Evolutionary conservation across 768 basidiomycete genomes (phyloP).

Genomic region (Pleurotus citrinopileatus): DNA sequence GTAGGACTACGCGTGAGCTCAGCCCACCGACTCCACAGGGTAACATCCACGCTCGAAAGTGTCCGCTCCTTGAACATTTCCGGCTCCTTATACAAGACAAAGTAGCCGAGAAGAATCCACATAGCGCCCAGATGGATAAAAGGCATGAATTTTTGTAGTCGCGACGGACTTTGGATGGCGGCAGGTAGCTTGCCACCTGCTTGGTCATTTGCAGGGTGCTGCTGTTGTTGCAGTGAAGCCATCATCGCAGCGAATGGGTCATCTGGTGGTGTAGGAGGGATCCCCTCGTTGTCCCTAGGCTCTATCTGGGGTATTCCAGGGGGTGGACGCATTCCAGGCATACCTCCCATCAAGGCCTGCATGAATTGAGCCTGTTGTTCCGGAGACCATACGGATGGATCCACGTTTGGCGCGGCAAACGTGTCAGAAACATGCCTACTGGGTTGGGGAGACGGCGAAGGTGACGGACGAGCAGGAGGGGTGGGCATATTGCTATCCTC

Average conservation of each 20-base stretch:
- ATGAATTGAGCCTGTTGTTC: slow-evolving; percentile 71
- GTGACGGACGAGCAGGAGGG: slow-evolving; percentile 26
- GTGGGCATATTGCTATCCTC: slow-evolving; percentile 43
- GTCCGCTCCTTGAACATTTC: slow-evolving; percentile 37
- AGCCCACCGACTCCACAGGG: slow-evolving; percentile 63
- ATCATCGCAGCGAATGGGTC: slow-evolving; percentile 48
- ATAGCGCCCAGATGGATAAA: slow-evolving; percentile 62
- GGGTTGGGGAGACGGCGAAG: slow-evolving; percentile 23
- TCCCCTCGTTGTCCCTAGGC: slow-evolving; percentile 27
- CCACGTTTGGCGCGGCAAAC: slow-evolving; percentile 28
- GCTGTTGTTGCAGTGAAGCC: slow-evolving; percentile 15
- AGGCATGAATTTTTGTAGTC: slow-evolving; percentile 59
- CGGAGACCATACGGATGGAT: slow-evolving; percentile 61
- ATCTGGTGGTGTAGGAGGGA: slow-evolving; percentile 16
- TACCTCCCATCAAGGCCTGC: slow-evolving; percentile 54
- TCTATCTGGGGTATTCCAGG: slow-evolving; percentile 21
- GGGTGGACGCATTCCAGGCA: slow-evolving; percentile 11
- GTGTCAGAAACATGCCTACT: slow-evolving; percentile 18
- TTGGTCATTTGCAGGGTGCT: slow-evolving; percentile 2
- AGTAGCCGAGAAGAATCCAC: slow-evolving; percentile 66
- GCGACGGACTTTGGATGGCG: slow-evolving; percentile 25
- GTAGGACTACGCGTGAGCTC: slow-evolving; percentile 38
- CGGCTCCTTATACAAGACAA: slow-evolving; percentile 67
- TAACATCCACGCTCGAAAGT: slow-evolving; percentile 25
- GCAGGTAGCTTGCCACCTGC: slow-evolving; percentile 25